phyloP scores from a whole-genome alignment of 108 stramenopile species.

The Mayamaea pseudoterrestris region DNA sequence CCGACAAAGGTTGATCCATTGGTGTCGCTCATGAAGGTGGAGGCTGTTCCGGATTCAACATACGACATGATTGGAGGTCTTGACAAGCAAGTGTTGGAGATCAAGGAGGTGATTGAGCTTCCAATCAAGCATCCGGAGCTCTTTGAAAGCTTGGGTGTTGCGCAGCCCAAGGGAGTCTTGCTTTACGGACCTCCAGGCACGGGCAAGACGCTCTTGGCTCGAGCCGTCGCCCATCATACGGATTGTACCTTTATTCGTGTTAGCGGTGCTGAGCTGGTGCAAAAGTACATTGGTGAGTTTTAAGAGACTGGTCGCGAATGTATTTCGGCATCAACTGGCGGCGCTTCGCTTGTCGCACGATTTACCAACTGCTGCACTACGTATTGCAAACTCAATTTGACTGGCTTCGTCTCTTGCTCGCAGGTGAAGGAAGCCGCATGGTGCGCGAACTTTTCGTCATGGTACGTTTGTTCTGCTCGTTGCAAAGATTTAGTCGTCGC shows the following conservation, averaged over 20 bases:
- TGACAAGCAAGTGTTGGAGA: constrained; percentile 99
- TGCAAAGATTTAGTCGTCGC: no score
- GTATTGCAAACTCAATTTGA: no score
- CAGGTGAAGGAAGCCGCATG: constrained; percentile 98
- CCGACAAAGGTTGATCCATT: constrained; percentile 99
- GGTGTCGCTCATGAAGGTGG: constrained; percentile 98
- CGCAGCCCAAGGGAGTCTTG: constrained; percentile 97
- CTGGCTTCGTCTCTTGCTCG: no score
- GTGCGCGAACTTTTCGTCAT: constrained; percentile 99
- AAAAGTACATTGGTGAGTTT: constrained; percentile 99
- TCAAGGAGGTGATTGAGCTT: constrained; percentile 99
- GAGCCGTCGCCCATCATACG: constrained; percentile 99
- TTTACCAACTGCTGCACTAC: no score
- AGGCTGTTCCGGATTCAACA: constrained; percentile 98
- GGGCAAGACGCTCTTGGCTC: constrained; percentile 98
- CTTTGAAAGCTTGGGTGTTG: constrained; percentile 96
- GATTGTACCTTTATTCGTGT: constrained; percentile 99
- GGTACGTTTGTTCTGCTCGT: no score
- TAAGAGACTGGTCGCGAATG: no score
- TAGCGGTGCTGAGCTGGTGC: constrained; percentile 96
- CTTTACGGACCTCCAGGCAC: constrained; percentile 99
- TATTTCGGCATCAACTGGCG: no score
- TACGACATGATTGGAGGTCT: constrained; percentile 99
- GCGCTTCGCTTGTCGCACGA: no score
- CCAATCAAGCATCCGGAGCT: constrained; percentile 99